Evolutionary conservation across 2,329 filamentous ascomycete species (phyloP).

Genomic region (Xylaria polymorpha): DNA sequence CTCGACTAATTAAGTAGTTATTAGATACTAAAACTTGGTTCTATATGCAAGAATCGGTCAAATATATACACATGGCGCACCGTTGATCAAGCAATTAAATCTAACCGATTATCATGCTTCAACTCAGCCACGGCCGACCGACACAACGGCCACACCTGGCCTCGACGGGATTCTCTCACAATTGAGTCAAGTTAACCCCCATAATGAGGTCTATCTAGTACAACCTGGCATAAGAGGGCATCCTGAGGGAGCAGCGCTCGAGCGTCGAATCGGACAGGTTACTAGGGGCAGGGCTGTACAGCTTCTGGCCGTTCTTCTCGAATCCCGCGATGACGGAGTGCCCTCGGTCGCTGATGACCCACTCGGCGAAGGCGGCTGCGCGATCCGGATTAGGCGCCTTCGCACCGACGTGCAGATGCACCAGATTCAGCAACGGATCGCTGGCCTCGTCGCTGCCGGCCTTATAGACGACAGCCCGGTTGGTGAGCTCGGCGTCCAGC

Average conservation of each 20-base stretch:
- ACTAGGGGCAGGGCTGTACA: constrained; percentile 16
- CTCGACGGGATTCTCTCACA: no score
- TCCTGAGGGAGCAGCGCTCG: not conserved
- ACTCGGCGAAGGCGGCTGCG: constrained; percentile 22
- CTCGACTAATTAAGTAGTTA: no score
- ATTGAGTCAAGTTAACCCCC: no score
- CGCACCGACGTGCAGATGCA: constrained; percentile 14
- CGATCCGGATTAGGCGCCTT: constrained; percentile 14
- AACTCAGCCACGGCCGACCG: no score
- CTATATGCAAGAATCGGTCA: no score
- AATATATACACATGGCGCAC: no score
- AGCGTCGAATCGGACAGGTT: not conserved
- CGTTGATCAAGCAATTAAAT: no score
- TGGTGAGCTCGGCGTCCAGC: constrained; percentile 8
- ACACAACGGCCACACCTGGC: no score
- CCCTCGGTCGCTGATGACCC: constrained; percentile 21
- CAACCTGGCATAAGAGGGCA: not conserved
- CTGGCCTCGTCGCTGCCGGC: constrained; percentile 8
- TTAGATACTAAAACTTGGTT: no score
- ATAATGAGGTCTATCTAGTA: not conserved
- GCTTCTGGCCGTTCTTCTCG: constrained; percentile 14
- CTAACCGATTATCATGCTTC: no score
- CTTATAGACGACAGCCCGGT: constrained; percentile 22
- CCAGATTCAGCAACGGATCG: constrained; percentile 19
- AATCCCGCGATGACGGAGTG: constrained; percentile 15